These are phyloP conservation scores for Nitzschia sp. DNA, from an alignment of 108 stramenopile species.

Conservation along the genomic window DNA sequence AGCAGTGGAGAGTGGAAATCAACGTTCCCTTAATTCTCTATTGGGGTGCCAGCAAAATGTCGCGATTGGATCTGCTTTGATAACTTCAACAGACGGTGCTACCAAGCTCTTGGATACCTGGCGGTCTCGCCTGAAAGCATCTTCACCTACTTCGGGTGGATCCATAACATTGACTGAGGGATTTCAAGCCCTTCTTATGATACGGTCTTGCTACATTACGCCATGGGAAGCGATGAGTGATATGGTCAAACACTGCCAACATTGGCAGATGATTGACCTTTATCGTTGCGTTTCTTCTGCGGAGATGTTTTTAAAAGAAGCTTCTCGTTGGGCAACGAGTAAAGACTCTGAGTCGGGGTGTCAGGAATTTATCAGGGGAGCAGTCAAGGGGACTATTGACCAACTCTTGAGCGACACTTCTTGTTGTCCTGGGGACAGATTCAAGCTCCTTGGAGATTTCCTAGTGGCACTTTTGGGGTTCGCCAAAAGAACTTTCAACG, in stretches of 20 bases:
- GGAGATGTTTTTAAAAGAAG: slow-evolving; percentile 19
- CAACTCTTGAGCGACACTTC: not conserved
- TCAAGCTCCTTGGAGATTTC: not conserved
- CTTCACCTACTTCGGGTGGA: not conserved
- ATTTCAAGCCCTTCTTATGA: slow-evolving; percentile 28
- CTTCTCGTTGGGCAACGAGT: not conserved
- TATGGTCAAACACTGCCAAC: not conserved
- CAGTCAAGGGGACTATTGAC: not conserved
- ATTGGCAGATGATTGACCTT: not conserved
- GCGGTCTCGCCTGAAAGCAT: not conserved
- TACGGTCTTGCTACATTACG: slow-evolving; percentile 24
- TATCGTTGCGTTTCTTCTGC: slow-evolving; percentile 13
- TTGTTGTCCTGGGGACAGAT: not conserved
- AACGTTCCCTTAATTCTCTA: not conserved
- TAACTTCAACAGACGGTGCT: not conserved
- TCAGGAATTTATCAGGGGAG: not conserved
- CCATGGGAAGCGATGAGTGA: slow-evolving; percentile 22
- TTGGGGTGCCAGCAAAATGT: not conserved
- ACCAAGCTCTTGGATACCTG: not conserved
- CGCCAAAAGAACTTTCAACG: not conserved
- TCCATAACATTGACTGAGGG: too few species aligned
- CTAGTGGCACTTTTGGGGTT: not conserved
- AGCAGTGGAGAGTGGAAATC: slow-evolving; percentile 10
- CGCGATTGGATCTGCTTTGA: not conserved
- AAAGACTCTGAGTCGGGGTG: not conserved